Evolutionary conservation across 73 alveolate genomes (phyloP), one percentile per base, ranked within the genome.

Genomic region (Urostyla sp.): DNA sequence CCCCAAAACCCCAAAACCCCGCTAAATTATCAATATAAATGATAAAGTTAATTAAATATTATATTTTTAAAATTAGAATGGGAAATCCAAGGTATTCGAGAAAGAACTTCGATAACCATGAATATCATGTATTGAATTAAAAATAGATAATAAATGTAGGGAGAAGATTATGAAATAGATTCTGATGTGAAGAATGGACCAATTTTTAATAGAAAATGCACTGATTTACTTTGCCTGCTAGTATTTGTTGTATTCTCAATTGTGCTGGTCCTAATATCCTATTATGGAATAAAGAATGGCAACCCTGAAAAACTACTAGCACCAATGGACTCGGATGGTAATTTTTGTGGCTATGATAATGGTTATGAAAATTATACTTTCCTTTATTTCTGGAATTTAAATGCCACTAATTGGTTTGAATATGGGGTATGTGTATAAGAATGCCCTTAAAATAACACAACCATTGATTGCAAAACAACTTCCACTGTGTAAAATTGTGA

Each of bases 201-300:
- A 38, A 44, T 92, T 24, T 88, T 87, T 24, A 95, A 95, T 51
- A 88, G 99, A 52, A 77, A 86, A 61, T 94, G 98, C 86, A 92
- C 99, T 26, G 99, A 96, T 91, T 44, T 91, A 32, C 67, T 95
- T 26, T 95, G 98, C 81, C 89, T 90, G 63, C 67, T 93, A 49
- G 67, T 95, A 43, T 95, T 96, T 78, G 31, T 95, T 11, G 63
- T 87, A 26, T 96, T 95, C 88, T 20, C 88, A 0, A 60, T 85
- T 13, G 98, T 92, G 61, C 89, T 95, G 91, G 35, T 88, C n/a
- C 86, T 88, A 20, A 67, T 90, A 15, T 93, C 97, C 10, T 53
- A 84, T 26, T 85, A 87, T 28, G 98, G 98, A 7, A 87, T 87
- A 69, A 26, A 77, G 7, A 61, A 92, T 67, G 99, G 99, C 27